phyloP scores from a whole-genome alignment of 352 stramenopile genomes.

The Globisporangium acanthophoron region DNA sequence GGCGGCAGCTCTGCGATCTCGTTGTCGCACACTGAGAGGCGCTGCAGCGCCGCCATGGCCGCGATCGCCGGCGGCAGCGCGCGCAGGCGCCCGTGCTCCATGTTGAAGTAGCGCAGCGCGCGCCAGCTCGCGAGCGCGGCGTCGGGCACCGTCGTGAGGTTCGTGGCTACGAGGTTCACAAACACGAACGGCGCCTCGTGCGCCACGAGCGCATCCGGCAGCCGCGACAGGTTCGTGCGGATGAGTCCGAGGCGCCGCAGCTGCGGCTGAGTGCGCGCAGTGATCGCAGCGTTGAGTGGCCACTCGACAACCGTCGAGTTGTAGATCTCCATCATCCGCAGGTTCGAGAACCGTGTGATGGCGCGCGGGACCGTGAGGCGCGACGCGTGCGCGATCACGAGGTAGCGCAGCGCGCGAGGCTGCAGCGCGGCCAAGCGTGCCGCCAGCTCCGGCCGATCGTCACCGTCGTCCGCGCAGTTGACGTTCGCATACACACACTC shows the following conservation, averaged over 20 bases:
- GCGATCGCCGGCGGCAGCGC: constrained; percentile 5
- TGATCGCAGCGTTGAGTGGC: constrained; percentile 7
- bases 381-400: constrained; percentile 18
- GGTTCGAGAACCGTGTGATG: constrained; percentile 10
- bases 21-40: constrained; percentile 10
- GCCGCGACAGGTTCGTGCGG: constrained; percentile 4
- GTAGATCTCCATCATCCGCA: constrained; percentile 19
- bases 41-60: constrained; percentile 2
- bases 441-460: background rate
- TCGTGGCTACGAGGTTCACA: constrained; percentile 10
- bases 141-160: constrained; percentile 8
- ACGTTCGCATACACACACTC: constrained; percentile 17
- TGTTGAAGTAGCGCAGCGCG: constrained; percentile 7
- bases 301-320: constrained; percentile 23
- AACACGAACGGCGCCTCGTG: constrained; percentile 11
- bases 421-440: constrained; percentile 8
- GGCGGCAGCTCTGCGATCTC: constrained; percentile 1
- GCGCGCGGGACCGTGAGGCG: constrained; percentile 10
- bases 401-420: constrained; percentile 4
- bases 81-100: constrained; percentile 11
- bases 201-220: constrained; percentile 4
- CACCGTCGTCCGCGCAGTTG: constrained; percentile 12
- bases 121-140: constrained; percentile 5
- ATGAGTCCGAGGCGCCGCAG: constrained; percentile 2
- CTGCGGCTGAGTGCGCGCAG: background rate